Conservation (phyloP, 306 rosid species). For the Prunus mongolica region DNA sequence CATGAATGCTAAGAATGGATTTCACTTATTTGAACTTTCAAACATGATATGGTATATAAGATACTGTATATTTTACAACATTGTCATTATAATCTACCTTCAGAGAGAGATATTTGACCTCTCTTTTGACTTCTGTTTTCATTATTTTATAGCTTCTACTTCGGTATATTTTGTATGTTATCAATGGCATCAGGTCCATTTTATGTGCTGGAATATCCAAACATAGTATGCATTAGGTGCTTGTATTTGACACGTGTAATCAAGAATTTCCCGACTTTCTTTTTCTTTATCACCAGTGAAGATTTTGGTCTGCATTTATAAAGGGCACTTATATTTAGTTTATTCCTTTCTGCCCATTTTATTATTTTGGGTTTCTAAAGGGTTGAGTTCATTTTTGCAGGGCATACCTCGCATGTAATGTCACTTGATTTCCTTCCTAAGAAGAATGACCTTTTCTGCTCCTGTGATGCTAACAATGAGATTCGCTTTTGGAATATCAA, state of each 20-base stretch:
- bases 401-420: constrained; percentile 64
- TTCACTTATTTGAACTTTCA: neutral
- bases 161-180: neutral
- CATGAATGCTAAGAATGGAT: neutral
- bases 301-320: constrained; percentile 9
- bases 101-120: neutral
- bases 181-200: neutral
- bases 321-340: constrained; percentile 7
- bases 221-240: neutral
- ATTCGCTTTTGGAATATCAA: constrained; percentile 76
- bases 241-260: neutral
- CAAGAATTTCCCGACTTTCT: neutral
- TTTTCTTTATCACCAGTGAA: neutral
- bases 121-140: neutral
- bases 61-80: neutral
- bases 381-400: constrained; percentile 34
- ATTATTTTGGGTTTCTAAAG: too few relatives aligned
- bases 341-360: neutral
- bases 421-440: constrained; percentile 92
- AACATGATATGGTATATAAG: neutral
- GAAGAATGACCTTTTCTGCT: constrained; percentile 79
- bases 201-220: neutral
- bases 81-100: neutral
- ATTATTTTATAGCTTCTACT: neutral
- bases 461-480: constrained; percentile 82